Evolutionary conservation across 169 alveolate species (phyloP).

Genomic region (Eimeria brunetti): DNA sequence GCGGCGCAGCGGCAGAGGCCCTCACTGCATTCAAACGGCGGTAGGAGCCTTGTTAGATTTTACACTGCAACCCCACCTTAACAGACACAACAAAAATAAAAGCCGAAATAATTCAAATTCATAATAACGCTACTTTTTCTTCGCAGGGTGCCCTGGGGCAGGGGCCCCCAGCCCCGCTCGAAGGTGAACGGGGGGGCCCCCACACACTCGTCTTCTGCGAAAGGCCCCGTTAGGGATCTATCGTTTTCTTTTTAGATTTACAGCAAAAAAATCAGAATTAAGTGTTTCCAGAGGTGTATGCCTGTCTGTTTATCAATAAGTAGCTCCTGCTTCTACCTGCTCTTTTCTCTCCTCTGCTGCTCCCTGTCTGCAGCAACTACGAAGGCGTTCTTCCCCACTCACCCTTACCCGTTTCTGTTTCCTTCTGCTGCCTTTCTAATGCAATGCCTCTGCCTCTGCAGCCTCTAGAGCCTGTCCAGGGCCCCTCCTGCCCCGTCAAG

Average conservation of each 20-base stretch:
- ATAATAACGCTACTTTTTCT: not conserved
- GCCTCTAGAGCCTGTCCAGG: not conserved
- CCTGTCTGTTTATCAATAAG: not conserved
- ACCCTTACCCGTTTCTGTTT: not conserved
- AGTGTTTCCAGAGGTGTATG: not conserved
- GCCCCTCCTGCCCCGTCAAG: not conserved
- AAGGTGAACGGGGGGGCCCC: constrained; percentile 7
- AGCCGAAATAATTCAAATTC: not conserved
- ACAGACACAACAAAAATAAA: not conserved
- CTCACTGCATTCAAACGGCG: too few species aligned
- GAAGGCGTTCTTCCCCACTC: not conserved
- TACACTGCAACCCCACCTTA: not conserved
- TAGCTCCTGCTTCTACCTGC: not conserved
- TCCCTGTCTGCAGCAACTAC: not conserved
- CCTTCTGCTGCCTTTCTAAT: not conserved
- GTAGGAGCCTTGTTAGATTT: too few species aligned
- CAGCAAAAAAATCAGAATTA: not conserved
- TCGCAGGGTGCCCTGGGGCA: too few species aligned
- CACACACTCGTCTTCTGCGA: not conserved
- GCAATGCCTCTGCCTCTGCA: not conserved
- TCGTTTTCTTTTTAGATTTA: not conserved
- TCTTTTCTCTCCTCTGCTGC: too few species aligned
- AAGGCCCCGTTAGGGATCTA: not conserved
- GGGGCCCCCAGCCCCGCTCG: constrained; percentile 11
- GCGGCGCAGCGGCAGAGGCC: too few species aligned